phyloP scores from a whole-genome alignment of 2,329 filamentous ascomycete genomes.

The Nakataea oryzae region DNA sequence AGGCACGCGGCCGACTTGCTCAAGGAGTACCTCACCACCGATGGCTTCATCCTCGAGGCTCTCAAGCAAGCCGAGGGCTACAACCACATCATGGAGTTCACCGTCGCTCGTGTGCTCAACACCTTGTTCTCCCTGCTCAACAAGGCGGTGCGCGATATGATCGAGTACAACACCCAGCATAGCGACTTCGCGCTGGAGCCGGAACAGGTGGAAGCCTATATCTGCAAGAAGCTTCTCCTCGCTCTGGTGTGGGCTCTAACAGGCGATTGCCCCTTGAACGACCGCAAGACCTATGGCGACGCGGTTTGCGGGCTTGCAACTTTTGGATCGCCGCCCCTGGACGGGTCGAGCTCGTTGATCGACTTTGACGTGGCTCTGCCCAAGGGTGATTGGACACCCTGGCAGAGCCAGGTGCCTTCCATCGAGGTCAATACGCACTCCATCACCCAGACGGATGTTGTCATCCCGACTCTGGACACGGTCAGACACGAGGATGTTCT shows the following conservation, averaged over 20 bases:
- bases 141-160: conserved; percentile 81
- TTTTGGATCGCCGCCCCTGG: conserved; percentile 73
- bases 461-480: conserved; percentile 95
- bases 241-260: conserved; percentile 93
- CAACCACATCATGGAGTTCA: conserved; percentile 98
- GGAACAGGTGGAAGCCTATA: conserved; percentile 80
- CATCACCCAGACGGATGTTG: conserved; percentile 93
- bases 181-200: conserved; percentile 85
- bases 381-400: conserved; percentile 78
- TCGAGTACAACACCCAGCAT: conserved; percentile 94
- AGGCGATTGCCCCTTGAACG: conserved; percentile 80
- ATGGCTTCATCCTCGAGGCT: conserved; percentile 71
- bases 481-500: conserved; percentile 97
- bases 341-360: conserved; percentile 75
- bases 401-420: conserved; percentile 88
- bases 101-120: conserved; percentile 76
- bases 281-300: conserved; percentile 85
- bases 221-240: conserved; percentile 88
- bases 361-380: conserved; percentile 90
- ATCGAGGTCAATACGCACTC: conserved; percentile 98
- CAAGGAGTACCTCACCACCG: conserved; percentile 61
- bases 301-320: conserved; percentile 72
- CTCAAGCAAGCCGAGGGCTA: conserved; percentile 67
- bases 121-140: conserved; percentile 94
- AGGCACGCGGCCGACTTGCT: conserved; percentile 70